phyloP scores from a whole-genome alignment of 2,329 filamentous ascomycete species.

The Talaromyces marneffei region DNA sequence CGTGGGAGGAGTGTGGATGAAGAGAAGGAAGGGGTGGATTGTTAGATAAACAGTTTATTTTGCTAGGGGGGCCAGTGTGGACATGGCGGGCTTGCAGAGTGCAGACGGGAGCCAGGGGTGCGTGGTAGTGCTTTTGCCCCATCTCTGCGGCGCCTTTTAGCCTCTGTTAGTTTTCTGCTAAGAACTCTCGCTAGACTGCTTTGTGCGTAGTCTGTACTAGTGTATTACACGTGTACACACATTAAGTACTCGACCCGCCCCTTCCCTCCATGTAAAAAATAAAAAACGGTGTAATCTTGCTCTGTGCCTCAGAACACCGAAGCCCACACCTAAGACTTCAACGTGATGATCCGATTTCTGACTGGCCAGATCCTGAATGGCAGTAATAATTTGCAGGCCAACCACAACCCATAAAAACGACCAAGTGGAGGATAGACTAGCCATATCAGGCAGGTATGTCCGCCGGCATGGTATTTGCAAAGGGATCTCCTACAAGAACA shows the following conservation, averaged over 20 bases:
- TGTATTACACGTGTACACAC: not conserved
- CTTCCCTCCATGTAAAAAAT: not conserved
- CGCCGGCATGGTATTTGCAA: not conserved
- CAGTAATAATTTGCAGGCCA: not conserved
- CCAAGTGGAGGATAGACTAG: not conserved
- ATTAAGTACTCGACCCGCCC: not conserved
- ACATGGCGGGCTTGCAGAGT: not conserved
- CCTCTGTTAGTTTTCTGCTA: not conserved
- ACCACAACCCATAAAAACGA: not conserved
- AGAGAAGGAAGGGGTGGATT: slow-evolving; percentile 16
- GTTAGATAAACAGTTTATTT: slow-evolving; percentile 14
- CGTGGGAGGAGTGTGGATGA: slow-evolving; percentile 21
- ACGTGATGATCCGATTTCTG: not conserved
- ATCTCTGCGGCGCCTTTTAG: not conserved
- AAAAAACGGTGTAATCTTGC: not conserved
- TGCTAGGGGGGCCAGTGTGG: slow-evolving; percentile 12
- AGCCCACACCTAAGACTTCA: not conserved
- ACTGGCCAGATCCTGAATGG: not conserved
- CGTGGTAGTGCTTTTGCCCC: not conserved
- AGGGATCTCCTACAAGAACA: not conserved
- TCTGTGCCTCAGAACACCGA: not conserved
- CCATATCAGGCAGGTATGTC: not conserved
- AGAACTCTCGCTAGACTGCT: not conserved
- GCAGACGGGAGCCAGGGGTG: not conserved
- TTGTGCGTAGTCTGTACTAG: not conserved